These are phyloP conservation scores for Musa beccarii DNA, from an alignment of 176 grass and related monocot species.

Conservation along the genomic window DNA sequence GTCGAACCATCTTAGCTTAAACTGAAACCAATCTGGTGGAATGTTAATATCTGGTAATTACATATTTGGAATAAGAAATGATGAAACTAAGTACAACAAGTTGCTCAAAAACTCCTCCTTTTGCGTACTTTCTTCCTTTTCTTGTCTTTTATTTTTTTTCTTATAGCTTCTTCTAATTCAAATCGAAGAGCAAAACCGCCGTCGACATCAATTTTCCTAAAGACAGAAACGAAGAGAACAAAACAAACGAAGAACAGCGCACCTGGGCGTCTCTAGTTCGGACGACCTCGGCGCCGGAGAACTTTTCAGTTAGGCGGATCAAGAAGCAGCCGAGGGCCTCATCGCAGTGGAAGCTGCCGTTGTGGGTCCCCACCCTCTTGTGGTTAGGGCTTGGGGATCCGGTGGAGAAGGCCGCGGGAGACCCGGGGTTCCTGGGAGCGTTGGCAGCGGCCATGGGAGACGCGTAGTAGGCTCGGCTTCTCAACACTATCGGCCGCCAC, in stretches of 20 bases:
- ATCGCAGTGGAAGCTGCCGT: slow-evolving; percentile 98
- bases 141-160: no score
- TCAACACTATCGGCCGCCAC: slow-evolving; percentile 4
- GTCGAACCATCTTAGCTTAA: no score
- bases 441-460: slow-evolving; percentile 35
- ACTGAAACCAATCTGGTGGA: no score
- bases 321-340: slow-evolving; percentile 97
- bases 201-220: not conserved
- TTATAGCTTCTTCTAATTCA: no score
- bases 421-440: slow-evolving; percentile 44
- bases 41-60: no score
- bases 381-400: slow-evolving; percentile 27
- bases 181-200: not conserved
- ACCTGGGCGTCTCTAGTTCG: slow-evolving; percentile 78
- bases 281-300: slow-evolving; percentile 65
- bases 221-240: not conserved
- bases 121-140: no score
- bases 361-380: slow-evolving; percentile 81
- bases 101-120: no score
- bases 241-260: not conserved
- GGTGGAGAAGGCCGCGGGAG: slow-evolving; percentile 27
- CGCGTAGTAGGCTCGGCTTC: not conserved
- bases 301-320: slow-evolving; percentile 89
- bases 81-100: no score
- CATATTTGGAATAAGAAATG: no score